A percentile compares a stretch with the other conserved stretches of the same genome.
Evolutionary conservation across 768 basidiomycete species (phyloP).

Genomic region (Tubosaeta brunneosetosa): DNA sequence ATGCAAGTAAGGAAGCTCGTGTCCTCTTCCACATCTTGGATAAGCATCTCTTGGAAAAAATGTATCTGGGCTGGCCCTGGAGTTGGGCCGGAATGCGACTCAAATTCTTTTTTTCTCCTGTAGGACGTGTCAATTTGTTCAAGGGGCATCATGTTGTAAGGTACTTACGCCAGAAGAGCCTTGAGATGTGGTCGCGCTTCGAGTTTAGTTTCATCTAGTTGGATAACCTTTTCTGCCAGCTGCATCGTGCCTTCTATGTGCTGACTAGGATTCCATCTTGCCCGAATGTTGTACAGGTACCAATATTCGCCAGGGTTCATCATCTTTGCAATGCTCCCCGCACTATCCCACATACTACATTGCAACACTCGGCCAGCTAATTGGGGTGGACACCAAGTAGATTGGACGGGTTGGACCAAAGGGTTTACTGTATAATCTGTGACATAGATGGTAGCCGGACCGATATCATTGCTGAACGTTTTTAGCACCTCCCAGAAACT

Average conservation of each 20-base stretch:
- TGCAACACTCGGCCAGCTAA: constrained; percentile 45
- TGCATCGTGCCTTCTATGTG: constrained; percentile 52
- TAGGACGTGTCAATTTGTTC: constrained; percentile 2
- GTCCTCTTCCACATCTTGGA: constrained; percentile 43
- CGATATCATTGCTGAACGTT: constrained; percentile 35
- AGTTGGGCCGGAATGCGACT: constrained; percentile 16
- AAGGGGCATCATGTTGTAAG: background rate
- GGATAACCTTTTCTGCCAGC: constrained; percentile 38
- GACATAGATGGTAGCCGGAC: constrained; percentile 48
- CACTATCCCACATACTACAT: constrained; percentile 57
- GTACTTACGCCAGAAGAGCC: constrained; percentile 49
- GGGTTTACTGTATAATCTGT: constrained; percentile 60
- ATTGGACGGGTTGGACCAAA: constrained; percentile 29
- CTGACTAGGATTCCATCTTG: constrained; percentile 35
- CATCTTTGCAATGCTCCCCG: constrained; percentile 35
- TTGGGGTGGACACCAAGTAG: constrained; percentile 44
- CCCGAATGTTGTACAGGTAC: constrained; percentile 48
- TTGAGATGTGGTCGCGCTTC: constrained; percentile 36
- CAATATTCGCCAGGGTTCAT: constrained; percentile 52
- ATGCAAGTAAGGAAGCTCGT: constrained; percentile 48
- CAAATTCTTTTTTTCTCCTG: constrained; percentile 49
- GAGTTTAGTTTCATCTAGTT: constrained; percentile 39
- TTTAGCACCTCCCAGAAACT: constrained; percentile 42
- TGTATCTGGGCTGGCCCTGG: constrained; percentile 24
- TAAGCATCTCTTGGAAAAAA: constrained; percentile 40